Evolutionary conservation across 768 basidiomycete genomes (phyloP).

Genomic region (Leccinum subtestaceum): DNA sequence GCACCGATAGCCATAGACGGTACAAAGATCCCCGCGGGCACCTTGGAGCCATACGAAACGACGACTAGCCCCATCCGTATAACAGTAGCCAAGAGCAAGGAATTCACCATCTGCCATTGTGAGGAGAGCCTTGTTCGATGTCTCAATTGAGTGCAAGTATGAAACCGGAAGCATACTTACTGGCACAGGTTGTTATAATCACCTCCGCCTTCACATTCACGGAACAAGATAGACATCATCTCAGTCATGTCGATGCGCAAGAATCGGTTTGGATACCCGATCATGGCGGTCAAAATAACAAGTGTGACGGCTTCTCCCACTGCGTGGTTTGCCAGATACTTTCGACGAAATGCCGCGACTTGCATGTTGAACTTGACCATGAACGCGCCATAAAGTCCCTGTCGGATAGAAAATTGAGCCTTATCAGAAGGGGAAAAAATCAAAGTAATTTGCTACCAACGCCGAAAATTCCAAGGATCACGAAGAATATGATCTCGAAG

Average conservation of each 20-base stretch:
- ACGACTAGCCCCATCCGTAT: constrained; percentile 85
- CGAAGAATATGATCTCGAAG: constrained; percentile 96
- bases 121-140: constrained; percentile 59
- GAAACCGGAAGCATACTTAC: constrained; percentile 47
- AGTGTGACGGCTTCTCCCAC: constrained; percentile 87
- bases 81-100: constrained; percentile 86
- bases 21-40: constrained; percentile 97
- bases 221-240: constrained; percentile 90
- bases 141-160: constrained; percentile 7
- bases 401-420: constrained; percentile 14
- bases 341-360: constrained; percentile 90
- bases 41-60: constrained; percentile 92
- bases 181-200: constrained; percentile 94
- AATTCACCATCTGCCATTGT: constrained; percentile 95
- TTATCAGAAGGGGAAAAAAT: neutral
- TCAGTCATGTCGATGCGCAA: constrained; percentile 97
- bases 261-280: constrained; percentile 94
- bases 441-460: constrained; percentile 42
- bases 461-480: constrained; percentile 94
- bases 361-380: constrained; percentile 97
- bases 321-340: constrained; percentile 78
- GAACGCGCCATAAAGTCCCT: constrained; percentile 98
- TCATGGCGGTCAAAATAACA: constrained; percentile 84
- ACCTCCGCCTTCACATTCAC: constrained; percentile 91
- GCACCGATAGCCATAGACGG: constrained; percentile 99